Evolutionary conservation across 2,329 filamentous ascomycete species (phyloP).

Genomic region (Didymella sp.): DNA sequence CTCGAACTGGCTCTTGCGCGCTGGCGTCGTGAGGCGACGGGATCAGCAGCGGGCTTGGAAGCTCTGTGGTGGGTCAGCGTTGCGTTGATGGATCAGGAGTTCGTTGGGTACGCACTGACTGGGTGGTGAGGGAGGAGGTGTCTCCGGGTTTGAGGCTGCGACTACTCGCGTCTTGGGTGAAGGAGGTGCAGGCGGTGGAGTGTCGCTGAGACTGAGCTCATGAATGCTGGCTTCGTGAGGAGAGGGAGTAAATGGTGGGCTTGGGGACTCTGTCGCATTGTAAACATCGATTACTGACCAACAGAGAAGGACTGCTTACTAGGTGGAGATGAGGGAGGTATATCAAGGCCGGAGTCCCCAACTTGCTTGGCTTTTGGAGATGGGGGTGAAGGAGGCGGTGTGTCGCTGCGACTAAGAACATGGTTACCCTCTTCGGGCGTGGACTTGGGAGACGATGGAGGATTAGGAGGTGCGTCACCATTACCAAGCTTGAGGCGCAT

Average conservation of each 20-base stretch:
- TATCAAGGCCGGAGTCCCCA: background rate
- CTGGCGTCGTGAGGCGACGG: background rate
- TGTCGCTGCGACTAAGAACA: background rate
- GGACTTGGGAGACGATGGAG: background rate
- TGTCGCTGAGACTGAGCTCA: too few species aligned
- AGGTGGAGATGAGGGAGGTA: background rate
- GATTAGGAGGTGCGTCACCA: background rate
- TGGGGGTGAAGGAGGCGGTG: background rate
- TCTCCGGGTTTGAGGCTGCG: too few species aligned
- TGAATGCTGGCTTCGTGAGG: background rate
- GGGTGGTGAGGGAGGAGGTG: too few species aligned
- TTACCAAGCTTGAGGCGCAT: background rate
- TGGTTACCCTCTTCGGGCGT: too few species aligned
- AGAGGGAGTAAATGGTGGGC: background rate
- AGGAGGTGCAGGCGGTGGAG: background rate
- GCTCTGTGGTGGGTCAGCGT: background rate
- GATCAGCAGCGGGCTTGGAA: background rate
- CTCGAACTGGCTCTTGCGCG: background rate
- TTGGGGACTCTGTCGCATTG: background rate
- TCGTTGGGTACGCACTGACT: too few species aligned
- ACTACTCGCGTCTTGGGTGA: background rate
- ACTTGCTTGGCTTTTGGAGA: background rate
- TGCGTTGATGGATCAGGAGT: too few species aligned
- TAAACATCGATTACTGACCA: background rate
- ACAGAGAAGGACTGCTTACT: background rate